phyloP scores from a whole-genome alignment of 78 protist species.

The Polysphondylium violaceum region DNA sequence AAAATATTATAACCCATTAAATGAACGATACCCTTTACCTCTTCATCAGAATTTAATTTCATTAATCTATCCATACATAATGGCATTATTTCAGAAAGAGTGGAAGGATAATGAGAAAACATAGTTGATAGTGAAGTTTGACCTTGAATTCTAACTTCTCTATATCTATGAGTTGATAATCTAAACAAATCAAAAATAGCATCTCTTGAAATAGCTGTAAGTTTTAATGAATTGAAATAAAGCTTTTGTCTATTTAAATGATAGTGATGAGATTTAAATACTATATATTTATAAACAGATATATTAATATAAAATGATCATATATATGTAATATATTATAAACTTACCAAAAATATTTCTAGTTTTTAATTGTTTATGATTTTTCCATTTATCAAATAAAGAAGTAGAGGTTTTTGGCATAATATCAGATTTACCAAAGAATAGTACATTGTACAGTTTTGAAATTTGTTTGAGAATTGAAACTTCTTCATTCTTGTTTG shows the following conservation, averaged over 20 bases:
- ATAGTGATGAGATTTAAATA: slow-evolving; percentile 13
- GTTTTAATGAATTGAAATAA: background rate
- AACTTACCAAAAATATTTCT: slow-evolving; percentile 33
- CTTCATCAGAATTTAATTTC: slow-evolving; percentile 6
- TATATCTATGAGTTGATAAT: slow-evolving; percentile 25
- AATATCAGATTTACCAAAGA: slow-evolving; percentile 20
- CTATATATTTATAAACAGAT: no score
- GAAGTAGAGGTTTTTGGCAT: background rate
- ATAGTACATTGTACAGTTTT: slow-evolving; percentile 1
- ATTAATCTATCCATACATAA: background rate
- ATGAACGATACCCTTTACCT: slow-evolving; percentile 19
- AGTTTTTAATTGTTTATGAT: background rate
- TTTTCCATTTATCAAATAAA: slow-evolving; percentile 45
- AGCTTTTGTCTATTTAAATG: slow-evolving; percentile 36
- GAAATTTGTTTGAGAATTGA: slow-evolving; percentile 8
- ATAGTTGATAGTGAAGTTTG: background rate
- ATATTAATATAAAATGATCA: background rate
- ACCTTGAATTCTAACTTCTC: slow-evolving; percentile 18
- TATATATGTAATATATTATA: background rate
- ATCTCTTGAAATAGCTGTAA: background rate
- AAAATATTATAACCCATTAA: background rate
- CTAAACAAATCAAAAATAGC: background rate
- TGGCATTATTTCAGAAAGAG: background rate
- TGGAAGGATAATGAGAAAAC: background rate
- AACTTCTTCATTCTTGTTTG: slow-evolving; percentile 48